Conservation (phyloP, 2,329 filamentous ascomycete genomes). For the Xylariaceae sp. region DNA sequence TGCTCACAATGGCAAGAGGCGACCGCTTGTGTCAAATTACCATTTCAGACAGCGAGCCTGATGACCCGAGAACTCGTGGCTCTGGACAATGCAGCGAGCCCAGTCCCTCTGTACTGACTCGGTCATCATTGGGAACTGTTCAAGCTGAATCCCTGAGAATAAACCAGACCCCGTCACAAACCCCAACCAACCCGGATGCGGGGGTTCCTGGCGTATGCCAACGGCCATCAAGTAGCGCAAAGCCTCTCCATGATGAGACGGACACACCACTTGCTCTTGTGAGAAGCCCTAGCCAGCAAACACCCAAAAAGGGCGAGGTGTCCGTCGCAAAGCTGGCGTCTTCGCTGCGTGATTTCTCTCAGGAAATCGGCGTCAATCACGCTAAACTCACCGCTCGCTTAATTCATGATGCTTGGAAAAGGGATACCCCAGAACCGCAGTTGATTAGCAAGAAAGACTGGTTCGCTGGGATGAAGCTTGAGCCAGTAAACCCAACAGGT, state of each 20-base stretch:
- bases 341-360: conserved; percentile 38
- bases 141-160: conserved; percentile 17
- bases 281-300: conserved; percentile 33
- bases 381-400: conserved; percentile 42
- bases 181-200: conserved; percentile 20
- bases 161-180: conserved; percentile 20
- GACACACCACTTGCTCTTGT: conserved; percentile 21
- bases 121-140: conserved; percentile 15
- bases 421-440: conserved; percentile 37
- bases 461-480: conserved; percentile 43
- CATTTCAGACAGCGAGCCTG: conserved; percentile 31
- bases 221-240: conserved; percentile 18
- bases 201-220: conserved; percentile 16
- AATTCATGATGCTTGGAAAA: conserved; percentile 43
- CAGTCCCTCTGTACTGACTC: conserved; percentile 19
- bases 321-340: conserved; percentile 42
- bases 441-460: conserved; percentile 43
- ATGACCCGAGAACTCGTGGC: conserved; percentile 12
- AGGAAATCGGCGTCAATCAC: conserved; percentile 45
- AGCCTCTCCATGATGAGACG: conserved; percentile 17
- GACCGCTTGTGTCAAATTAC: conserved; percentile 21
- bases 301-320: conserved; percentile 39
- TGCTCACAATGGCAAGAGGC: conserved; percentile 19
- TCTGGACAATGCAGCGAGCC: conserved; percentile 20
- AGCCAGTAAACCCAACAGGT: conserved; percentile 29